phyloP scores from a whole-genome alignment of 2,329 filamentous ascomycete genomes.

The Ceratocystis papillata region DNA sequence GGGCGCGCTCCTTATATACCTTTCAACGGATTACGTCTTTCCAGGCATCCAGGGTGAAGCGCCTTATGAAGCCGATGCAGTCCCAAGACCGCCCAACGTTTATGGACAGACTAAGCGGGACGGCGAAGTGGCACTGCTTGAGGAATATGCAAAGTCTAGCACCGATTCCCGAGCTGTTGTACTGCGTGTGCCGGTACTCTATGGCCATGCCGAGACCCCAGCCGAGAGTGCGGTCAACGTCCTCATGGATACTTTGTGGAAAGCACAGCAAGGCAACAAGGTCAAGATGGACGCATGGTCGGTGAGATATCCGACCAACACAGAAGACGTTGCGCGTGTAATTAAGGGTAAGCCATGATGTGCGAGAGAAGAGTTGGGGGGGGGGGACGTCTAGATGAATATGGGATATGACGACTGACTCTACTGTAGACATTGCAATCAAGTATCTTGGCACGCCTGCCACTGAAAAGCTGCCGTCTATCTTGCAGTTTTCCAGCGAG shows the following conservation, averaged over 20 bases:
- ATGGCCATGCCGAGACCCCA: slow-evolving; percentile 60
- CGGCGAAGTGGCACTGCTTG: slow-evolving; percentile 54
- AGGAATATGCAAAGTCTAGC: slow-evolving; percentile 41
- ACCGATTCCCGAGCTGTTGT: slow-evolving; percentile 53
- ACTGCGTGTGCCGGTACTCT: slow-evolving; percentile 72
- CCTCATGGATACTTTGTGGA: slow-evolving; percentile 65
- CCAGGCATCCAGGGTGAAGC: slow-evolving; percentile 65
- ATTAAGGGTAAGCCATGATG: slow-evolving; percentile 45
- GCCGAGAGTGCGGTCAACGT: slow-evolving; percentile 75
- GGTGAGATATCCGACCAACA: slow-evolving; percentile 76
- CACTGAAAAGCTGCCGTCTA: slow-evolving; percentile 47
- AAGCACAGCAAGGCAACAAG: slow-evolving; percentile 51
- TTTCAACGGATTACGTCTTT: slow-evolving; percentile 77
- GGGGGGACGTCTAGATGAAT: not conserved
- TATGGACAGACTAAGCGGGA: slow-evolving; percentile 56
- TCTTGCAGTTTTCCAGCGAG: slow-evolving; percentile 80
- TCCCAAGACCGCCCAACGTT: slow-evolving; percentile 62
- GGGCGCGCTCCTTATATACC: slow-evolving; percentile 58
- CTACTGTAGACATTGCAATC: slow-evolving; percentile 50
- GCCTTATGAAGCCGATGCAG: slow-evolving; percentile 59
- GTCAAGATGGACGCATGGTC: slow-evolving; percentile 82
- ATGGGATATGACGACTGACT: too few relatives aligned
- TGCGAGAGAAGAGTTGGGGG: not conserved
- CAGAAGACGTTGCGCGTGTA: slow-evolving; percentile 72
- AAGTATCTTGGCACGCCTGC: slow-evolving; percentile 50